Evolutionary conservation across 331 rosid species (phyloP), one percentile per base, ranked within the genome.

Genomic region (Saraca asoca): DNA sequence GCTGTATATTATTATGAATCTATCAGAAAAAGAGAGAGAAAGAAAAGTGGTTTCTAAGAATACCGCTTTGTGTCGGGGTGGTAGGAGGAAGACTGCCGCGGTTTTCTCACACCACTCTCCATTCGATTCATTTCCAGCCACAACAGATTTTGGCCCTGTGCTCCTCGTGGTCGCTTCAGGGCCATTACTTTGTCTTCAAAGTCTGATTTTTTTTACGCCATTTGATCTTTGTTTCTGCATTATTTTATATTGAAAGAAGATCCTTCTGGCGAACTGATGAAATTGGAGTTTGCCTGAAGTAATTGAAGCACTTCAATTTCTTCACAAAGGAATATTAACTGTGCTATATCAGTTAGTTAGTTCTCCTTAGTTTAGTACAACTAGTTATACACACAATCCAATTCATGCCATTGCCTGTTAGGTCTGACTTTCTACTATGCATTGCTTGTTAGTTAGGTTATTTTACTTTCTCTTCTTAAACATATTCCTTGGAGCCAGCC

Each of bases 1-100:
- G 50, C 79, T 73, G 82, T 51, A 24, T 24, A 24, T 24, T 3
- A 24, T 24, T 39, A 45, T 35, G 33, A 19, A 41, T 14, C 3
- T 2, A 19, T 5, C 20, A 48, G 56, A 48, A 38, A 33, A 64
- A 16, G 77, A 62, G 19, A 68, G 58, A 73, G 33, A 12, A 33
- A 37, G 34, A 31, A 37, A 73, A 82, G 60, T 77, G 41, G 79
- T 65, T 70, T 61, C 75, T 51, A 20, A 39, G 18, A 77, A 74
- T 31, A 79, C 84, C 81, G 74, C 82, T 82, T 42, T 20, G 16
- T 80, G 87, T 82, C 85, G 82, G 85, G 79, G 73, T 19, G 79
- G 64, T 67, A 9, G 75, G 79, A 71, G 50, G 77, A 78, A 66
- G 31, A 58, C 62, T 38, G 78, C 91, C 85, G 74, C 70, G 72